Conservation (phyloP, 208 protist genomes). For the Trypanosoma caninum region DNA sequence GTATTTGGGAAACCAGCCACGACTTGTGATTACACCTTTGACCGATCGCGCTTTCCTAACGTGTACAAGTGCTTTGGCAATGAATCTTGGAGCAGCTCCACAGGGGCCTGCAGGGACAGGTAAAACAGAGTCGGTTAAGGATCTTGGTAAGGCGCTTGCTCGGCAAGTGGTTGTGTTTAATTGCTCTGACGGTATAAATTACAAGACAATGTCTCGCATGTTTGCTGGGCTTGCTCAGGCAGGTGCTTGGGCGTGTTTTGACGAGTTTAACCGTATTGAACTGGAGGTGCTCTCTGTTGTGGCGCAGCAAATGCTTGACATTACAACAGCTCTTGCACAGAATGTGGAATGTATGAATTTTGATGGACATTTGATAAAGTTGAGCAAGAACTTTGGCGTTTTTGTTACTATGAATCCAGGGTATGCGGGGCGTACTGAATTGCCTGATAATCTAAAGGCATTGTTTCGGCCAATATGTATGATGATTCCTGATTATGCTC, state of each 20-base stretch:
- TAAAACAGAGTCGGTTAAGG: constrained; percentile 97
- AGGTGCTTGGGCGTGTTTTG: constrained; percentile 96
- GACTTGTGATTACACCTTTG: constrained; percentile 97
- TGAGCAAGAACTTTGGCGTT: constrained; percentile 93
- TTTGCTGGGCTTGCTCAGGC: constrained; percentile 95
- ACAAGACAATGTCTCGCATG: constrained; percentile 95
- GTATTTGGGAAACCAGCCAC: constrained; percentile 94
- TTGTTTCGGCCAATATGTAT: constrained; percentile 97
- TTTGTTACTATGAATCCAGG: constrained; percentile 99
- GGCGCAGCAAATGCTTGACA: constrained; percentile 95
- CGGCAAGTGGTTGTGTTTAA: constrained; percentile 95
- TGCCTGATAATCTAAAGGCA: constrained; percentile 97
- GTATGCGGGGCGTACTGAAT: constrained; percentile 96
- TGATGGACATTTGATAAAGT: constrained; percentile 90
- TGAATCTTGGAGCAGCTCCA: constrained; percentile 93
- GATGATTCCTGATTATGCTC: constrained; percentile 96
- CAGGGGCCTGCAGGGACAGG: constrained; percentile 96
- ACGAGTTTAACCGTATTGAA: constrained; percentile 98
- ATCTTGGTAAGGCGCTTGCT: constrained; percentile 91
- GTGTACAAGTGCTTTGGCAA: constrained; percentile 93
- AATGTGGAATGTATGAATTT: constrained; percentile 89
- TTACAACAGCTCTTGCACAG: constrained; percentile 89
- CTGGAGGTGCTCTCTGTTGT: constrained; percentile 97
- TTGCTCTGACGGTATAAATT: constrained; percentile 96
- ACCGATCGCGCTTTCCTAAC: constrained; percentile 95